Percentiles rank a stretch among this genome's conserved stretches.
These are phyloP conservation scores for Suhomyces panamericanus DNA, from an alignment of 1,139 yeast genomes.

Conservation along the genomic window DNA sequence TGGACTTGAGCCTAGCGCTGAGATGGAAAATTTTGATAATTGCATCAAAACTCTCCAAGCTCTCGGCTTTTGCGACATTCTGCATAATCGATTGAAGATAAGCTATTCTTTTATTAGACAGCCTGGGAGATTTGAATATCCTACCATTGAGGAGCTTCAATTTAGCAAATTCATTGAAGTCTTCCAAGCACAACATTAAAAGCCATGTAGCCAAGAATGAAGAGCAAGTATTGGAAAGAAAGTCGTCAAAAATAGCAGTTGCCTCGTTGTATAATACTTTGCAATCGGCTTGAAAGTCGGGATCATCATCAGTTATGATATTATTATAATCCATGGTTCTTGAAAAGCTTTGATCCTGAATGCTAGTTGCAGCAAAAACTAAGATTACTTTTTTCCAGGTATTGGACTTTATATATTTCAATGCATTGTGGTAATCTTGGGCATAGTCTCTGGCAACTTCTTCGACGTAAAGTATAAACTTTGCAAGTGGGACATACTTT, in stretches of 20 bases:
- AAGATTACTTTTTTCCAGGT: slow-evolving; percentile 57
- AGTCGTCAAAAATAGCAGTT: slow-evolving; percentile 32
- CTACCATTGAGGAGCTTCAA: slow-evolving; percentile 16
- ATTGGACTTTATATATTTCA: slow-evolving; percentile 46
- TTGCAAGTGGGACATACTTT: slow-evolving; percentile 51
- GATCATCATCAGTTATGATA: slow-evolving; percentile 28
- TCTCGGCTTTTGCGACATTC: slow-evolving; percentile 35
- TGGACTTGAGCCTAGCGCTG: slow-evolving; percentile 38
- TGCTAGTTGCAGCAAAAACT: slow-evolving; percentile 49
- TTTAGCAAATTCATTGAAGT: slow-evolving; percentile 35
- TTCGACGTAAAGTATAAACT: slow-evolving; percentile 48
- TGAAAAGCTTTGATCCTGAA: slow-evolving; percentile 58
- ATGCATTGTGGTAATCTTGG: slow-evolving; percentile 37
- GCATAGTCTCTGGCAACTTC: slow-evolving; percentile 35
- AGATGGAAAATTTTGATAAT: slow-evolving; percentile 43
- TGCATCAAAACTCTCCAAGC: slow-evolving; percentile 46
- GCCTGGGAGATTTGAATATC: slow-evolving; percentile 16
- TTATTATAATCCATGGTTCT: slow-evolving; percentile 52
- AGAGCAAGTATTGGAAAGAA: slow-evolving; percentile 20
- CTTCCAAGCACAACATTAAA: slow-evolving; percentile 36
- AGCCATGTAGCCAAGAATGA: slow-evolving; percentile 40
- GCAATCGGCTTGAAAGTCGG: slow-evolving; percentile 28
- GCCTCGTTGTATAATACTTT: slow-evolving; percentile 38
- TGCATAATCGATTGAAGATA: slow-evolving; percentile 36
- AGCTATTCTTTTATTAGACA: slow-evolving; percentile 38